Conservation (phyloP, 2,329 filamentous ascomycete genomes). For the Penicillium sp. region DNA sequence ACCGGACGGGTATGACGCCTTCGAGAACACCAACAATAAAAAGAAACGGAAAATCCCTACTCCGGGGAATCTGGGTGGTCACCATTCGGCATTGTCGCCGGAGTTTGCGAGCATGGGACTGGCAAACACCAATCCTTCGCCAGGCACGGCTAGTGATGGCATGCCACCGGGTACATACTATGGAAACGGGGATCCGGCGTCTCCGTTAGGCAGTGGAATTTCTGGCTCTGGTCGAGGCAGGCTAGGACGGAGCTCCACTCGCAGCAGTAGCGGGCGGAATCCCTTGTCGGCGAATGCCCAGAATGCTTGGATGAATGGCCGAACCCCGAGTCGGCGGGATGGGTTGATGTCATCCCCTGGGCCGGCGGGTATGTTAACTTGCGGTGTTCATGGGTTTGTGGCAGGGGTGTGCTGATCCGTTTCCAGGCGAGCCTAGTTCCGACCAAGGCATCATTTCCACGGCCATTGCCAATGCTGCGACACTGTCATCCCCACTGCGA, state of each 20-base stretch:
- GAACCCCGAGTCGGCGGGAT: conserved; percentile 46
- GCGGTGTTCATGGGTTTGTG: conserved; percentile 10
- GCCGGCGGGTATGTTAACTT: conserved; percentile 30
- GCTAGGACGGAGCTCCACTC: conserved; percentile 56
- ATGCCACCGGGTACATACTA: conserved; percentile 50
- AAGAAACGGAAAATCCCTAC: conserved; percentile 98
- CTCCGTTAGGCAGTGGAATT: conserved; percentile 60
- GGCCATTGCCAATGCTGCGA: conserved; percentile 83
- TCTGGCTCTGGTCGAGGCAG: conserved; percentile 80
- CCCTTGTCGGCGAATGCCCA: conserved; percentile 57
- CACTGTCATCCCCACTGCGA: conserved; percentile 53
- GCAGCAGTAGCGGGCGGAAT: conserved; percentile 53
- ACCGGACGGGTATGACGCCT: conserved; percentile 89
- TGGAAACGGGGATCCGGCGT: conserved; percentile 50
- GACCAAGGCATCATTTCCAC: conserved; percentile 82
- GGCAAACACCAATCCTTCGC: conserved; percentile 43
- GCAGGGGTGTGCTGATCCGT: conserved; percentile 7
- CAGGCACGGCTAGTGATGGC: conserved; percentile 43
- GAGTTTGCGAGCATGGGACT: conserved; percentile 62
- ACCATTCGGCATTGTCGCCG: conserved; percentile 55
- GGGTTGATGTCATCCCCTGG: conserved; percentile 44
- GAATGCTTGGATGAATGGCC: conserved; percentile 49
- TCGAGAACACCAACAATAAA: conserved; percentile 98
- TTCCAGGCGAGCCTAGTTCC: conserved; percentile 33
- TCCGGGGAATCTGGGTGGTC: conserved; percentile 62